Conservation (phyloP, 202 grass and related monocot genomes). For the Setaria viridis region DNA sequence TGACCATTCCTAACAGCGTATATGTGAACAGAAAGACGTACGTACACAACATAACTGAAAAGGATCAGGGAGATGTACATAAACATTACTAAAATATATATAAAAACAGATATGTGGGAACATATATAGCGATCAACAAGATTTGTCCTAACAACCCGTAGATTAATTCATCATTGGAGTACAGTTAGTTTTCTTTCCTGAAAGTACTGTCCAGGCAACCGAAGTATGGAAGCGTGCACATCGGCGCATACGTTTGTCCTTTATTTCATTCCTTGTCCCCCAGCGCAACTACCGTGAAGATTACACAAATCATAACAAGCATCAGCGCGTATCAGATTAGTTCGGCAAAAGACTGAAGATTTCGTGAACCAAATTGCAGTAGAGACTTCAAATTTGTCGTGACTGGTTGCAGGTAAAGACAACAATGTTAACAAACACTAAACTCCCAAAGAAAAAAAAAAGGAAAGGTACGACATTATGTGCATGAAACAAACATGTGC, state of each 20-base stretch:
- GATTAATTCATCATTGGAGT: not conserved
- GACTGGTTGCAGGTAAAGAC: not conserved
- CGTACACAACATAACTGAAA: not conserved
- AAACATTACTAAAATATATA: not conserved
- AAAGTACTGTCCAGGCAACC: not conserved
- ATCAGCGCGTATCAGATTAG: not conserved
- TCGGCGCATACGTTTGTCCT: slow-evolving; percentile 26
- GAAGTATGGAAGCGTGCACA: slow-evolving; percentile 24
- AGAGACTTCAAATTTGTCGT: slow-evolving; percentile 23
- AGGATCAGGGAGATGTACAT: not conserved
- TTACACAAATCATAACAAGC: slow-evolving; percentile 27
- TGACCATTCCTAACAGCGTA: not conserved
- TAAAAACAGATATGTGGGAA: not conserved
- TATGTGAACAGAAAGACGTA: not conserved
- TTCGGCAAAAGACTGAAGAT: not conserved
- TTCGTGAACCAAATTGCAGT: slow-evolving; percentile 14
- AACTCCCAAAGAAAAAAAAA: not conserved
- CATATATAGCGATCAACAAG: not conserved
- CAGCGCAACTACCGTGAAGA: not conserved
- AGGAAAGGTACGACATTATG: not conserved
- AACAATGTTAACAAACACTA: not conserved
- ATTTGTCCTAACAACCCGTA: slow-evolving; percentile 15
- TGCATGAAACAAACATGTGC: slow-evolving; percentile 19
- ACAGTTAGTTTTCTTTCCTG: slow-evolving; percentile 16
- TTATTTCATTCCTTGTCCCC: slow-evolving; percentile 1